Base-by-base conservation (phyloP, 2,329 filamentous ascomycete genomes). In the Uncinocarpus reesii region DNA sequence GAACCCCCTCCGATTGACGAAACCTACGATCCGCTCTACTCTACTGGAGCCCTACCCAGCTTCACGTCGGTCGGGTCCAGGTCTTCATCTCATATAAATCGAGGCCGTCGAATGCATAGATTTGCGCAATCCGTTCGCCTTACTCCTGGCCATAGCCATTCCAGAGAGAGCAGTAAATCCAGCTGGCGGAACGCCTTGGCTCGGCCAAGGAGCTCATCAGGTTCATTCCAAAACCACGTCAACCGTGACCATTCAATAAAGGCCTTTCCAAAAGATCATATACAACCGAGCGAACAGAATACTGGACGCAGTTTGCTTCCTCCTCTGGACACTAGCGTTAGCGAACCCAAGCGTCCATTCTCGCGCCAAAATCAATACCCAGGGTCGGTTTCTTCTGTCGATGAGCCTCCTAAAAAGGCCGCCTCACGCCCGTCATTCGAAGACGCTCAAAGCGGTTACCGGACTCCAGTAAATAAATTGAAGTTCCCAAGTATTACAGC, bases 21-120 rank as follows among this genome's bases (percentile, higher is more conserved):
- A 18, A 2, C 20, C 5, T 24, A 32, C 13, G 28, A 40, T 13
- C 45, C 26, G 35, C 23, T 48, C 13, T 51, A 62, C 49, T 51
- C 51, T 26, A 46, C 54, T 6, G 60, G 59, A 32, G 56, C 56
- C n/a, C 54, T 64, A 61, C 72, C 52, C 63, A 75, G 41, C 58
- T 68, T 53, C 63, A 71, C 58, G 28, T 59, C 57, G 41, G 55
- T 57, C 20, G 42, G 57, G 35, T 56, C 57, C 5, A 54, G 53
- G 26, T 57, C 72, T 15, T 45, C 48, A 15, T 32, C 11, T 29
- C 31, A 26, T 24, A 66, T 75, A 13, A 53, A 57, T 24, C 73
- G 77, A 49, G 78, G 78, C 13, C 75, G 78, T 37, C 77, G 78
- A 11, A 76, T 74, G 31, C 76, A 80, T 55, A 81, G 77, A 54